Conservation (phyloP, 306 rosid species). For the Rosa multiflora region DNA sequence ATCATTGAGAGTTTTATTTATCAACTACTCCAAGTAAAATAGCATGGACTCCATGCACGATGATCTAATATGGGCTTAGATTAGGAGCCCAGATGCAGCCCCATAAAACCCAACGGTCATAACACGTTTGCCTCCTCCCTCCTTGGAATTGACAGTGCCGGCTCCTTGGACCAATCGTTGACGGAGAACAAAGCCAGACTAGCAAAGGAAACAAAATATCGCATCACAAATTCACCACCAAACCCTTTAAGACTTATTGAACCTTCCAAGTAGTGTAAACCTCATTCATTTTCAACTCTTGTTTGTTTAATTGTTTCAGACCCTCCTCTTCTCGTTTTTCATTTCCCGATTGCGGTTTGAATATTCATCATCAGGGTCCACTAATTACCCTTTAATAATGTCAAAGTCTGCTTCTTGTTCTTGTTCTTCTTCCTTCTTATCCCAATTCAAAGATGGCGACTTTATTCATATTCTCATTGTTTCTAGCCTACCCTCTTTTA, state of each 20-base stretch:
- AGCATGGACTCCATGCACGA: too few species aligned
- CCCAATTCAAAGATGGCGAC: neutral
- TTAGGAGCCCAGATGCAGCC: neutral
- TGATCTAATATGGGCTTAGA: too few species aligned
- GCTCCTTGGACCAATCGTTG: neutral
- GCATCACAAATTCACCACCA: too few species aligned
- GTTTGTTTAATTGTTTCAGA: neutral
- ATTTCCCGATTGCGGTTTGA: neutral
- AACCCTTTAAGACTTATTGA: neutral
- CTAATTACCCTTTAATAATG: neutral
- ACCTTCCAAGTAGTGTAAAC: neutral
- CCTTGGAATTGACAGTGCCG: neutral
- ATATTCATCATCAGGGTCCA: constrained; percentile 11
- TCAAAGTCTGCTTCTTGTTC: neutral
- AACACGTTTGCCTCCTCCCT: too few species aligned
- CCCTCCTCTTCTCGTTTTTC: neutral
- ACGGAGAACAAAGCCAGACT: neutral
- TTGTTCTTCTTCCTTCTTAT: neutral
- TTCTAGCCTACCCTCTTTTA: constrained; percentile 18
- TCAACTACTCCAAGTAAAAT: too few species aligned
- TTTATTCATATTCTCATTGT: neutral
- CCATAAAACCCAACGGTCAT: too few species aligned
- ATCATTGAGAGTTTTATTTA: too few species aligned
- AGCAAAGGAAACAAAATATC: too few species aligned
- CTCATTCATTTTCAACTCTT: neutral